Conservation (phyloP, 345 rosid genomes). For the Citrus reticulata region DNA sequence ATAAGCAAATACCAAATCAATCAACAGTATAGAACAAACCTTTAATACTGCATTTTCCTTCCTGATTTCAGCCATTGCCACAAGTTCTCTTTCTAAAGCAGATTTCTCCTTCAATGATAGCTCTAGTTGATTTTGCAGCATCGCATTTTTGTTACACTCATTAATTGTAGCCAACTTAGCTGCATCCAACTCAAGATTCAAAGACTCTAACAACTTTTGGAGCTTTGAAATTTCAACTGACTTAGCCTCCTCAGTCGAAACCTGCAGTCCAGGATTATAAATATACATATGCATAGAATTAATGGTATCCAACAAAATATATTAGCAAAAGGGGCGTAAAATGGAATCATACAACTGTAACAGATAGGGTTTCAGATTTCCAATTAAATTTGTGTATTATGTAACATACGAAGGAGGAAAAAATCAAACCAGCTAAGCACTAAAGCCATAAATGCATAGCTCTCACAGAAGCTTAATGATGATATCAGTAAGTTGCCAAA, state of each 20-base stretch:
- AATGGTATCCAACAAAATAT: not conserved
- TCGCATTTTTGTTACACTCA: conserved; percentile 84
- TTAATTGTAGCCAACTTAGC: conserved; percentile 81
- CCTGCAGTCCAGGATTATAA: conserved; percentile 42
- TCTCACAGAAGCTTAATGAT: not conserved
- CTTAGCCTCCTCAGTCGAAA: conserved; percentile 77
- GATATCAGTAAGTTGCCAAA: not conserved
- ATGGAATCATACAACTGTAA: not conserved
- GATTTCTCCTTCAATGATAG: conserved; percentile 68
- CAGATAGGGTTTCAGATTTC: not conserved
- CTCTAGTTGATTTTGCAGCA: conserved; percentile 78
- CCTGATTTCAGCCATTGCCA: conserved; percentile 57
- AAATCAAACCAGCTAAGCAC: not conserved
- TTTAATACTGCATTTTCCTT: conserved; percentile 64
- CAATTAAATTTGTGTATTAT: not conserved
- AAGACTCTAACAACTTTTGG: conserved; percentile 63
- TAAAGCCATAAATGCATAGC: not conserved
- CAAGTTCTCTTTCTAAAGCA: conserved; percentile 67
- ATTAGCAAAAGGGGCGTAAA: not conserved
- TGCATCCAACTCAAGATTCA: conserved; percentile 89
- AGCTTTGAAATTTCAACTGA: conserved; percentile 69
- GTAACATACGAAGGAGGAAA: not conserved
- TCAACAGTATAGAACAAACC: conserved; percentile 41
- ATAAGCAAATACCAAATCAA: not conserved
- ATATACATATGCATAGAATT: not conserved